Evolutionary conservation across 306 rosid genomes (phyloP), one percentile per base, ranked within the genome.

Genomic region (Rubus parviflorus): DNA sequence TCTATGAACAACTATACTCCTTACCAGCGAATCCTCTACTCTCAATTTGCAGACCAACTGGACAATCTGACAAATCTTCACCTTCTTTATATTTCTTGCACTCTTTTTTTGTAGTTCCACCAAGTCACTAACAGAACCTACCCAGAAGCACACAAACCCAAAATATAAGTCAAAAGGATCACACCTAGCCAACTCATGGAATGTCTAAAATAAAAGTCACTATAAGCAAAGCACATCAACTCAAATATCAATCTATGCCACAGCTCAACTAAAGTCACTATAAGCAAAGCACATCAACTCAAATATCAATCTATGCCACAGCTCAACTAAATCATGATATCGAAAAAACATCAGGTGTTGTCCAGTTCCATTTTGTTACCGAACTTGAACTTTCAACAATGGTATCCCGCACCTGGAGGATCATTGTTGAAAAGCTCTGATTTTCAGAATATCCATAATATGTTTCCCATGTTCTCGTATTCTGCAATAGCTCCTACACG

Each of bases 101-200:
- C 30, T 10, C 6, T 6, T n/a, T n/a, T 37, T 25, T 30, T 45
- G 2, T 51, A 41, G 48, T 38, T 40, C 63, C 37, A 51, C 25
- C 41, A 51, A 6, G 45, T 54, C 60, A n/a, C 61, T n/a, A n/a
- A 7, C 2, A 46, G 12, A 49, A 71, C 57, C 75, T 52, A 63
- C 13, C 64, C 38, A 37, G 60, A 52, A 37, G 30, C 75, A 71
- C 62, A 71, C 20, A 51, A 37, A 70, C 54, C 15, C 12, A 70
- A 25, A 7, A 22, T 43, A 20, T 13, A 13, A n/a, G 53, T 68
- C 4, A 2, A 42, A 38, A 37, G n/a, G 25, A 22, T 20, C 12
- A 17, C 15, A 52, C 3, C 20, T 52, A 17, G 17, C 7, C n/a
- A 52, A 17, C 57, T 52, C 2, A 16, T 52, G 8, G 3, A 52